A percentile compares a stretch with the other conserved stretches of the same genome.
phyloP scores from a whole-genome alignment of 257 asterid genomes.

The Nicotiana noctiflora region DNA sequence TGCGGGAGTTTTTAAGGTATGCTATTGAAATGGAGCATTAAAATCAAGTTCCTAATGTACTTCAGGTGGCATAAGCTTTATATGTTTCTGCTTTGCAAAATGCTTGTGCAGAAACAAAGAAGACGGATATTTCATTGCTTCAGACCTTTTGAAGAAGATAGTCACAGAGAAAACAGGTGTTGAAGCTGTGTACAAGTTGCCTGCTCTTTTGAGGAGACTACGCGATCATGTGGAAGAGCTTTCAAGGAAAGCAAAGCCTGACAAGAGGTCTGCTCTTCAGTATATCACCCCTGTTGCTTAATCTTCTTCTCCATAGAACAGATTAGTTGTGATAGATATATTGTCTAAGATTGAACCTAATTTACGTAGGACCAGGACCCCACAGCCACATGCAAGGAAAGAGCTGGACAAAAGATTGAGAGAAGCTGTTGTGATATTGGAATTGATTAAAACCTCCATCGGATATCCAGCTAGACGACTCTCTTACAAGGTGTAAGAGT shows the following conservation, averaged over 20 bases:
- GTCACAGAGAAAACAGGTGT: constrained; percentile 40
- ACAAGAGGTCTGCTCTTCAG: constrained; percentile 49
- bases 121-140: constrained; percentile 79
- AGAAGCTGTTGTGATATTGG: constrained; percentile 51
- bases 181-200: constrained; percentile 41
- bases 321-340: neutral
- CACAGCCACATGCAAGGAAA: constrained; percentile 29
- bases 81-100: neutral
- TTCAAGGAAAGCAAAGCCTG: constrained; percentile 51
- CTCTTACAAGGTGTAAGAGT: constrained; percentile 1
- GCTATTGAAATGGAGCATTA: constrained; percentile 5
- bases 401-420: constrained; percentile 58
- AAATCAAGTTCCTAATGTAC: neutral
- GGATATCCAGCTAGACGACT: neutral
- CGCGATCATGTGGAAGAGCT: constrained; percentile 65
- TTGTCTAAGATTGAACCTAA: neutral
- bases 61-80: neutral
- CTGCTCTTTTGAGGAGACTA: constrained; percentile 65
- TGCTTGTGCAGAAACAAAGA: constrained; percentile 67
- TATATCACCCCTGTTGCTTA: neutral
- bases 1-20: constrained; percentile 63
- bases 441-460: constrained; percentile 28
- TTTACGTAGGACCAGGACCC: constrained; percentile 31
- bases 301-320: constrained; percentile 1
- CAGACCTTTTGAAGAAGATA: constrained; percentile 69